Percentiles rank a stretch among this genome's conserved stretches.
Evolutionary conservation across 345 rosid genomes (phyloP).

Genomic region (Boechera stricta): DNA sequence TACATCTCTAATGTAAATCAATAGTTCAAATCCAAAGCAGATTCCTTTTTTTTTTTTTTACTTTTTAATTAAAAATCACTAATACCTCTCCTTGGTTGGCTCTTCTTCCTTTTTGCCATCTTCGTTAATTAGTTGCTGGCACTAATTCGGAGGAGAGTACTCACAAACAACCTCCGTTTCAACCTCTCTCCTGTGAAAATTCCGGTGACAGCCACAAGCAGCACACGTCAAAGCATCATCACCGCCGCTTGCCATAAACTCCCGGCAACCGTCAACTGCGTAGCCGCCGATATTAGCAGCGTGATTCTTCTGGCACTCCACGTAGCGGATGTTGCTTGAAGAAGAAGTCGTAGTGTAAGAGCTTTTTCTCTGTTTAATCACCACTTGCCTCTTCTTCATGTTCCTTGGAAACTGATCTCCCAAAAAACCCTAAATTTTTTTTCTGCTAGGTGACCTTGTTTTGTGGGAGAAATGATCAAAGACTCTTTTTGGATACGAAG

Average conservation of each 20-base stretch:
- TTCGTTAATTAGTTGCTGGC: slow-evolving; percentile 19
- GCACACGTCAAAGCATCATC: slow-evolving; percentile 68
- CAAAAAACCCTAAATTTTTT: slow-evolving; percentile 18
- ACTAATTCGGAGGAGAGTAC: slow-evolving; percentile 55
- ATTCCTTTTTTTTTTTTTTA: neutral
- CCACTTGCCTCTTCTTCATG: slow-evolving; percentile 83
- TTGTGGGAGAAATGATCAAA: slow-evolving; percentile 16
- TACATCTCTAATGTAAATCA: slow-evolving; percentile 14
- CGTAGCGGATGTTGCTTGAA: slow-evolving; percentile 63
- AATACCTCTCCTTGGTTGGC: slow-evolving; percentile 4
- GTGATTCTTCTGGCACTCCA: slow-evolving; percentile 83
- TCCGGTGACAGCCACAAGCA: slow-evolving; percentile 82
- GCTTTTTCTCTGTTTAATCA: slow-evolving; percentile 57
- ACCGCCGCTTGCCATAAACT: slow-evolving; percentile 75
- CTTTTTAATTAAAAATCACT: neutral
- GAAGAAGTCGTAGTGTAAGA: slow-evolving; percentile 54
- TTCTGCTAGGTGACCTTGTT: slow-evolving; percentile 2
- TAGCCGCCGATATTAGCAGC: slow-evolving; percentile 74
- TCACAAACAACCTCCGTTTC: slow-evolving; percentile 68
- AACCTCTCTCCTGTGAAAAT: slow-evolving; percentile 70
- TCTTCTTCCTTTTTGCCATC: slow-evolving; percentile 4
- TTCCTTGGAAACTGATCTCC: neutral
- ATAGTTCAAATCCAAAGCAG: slow-evolving; percentile 23
- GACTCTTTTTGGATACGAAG: slow-evolving; percentile 22
- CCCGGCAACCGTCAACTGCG: slow-evolving; percentile 85